Evolutionary conservation across 225 moss, liverwort and hornwort genomes (phyloP), one percentile per base, ranked within the genome.

Genomic region (Pseudoscleropodium purum): DNA sequence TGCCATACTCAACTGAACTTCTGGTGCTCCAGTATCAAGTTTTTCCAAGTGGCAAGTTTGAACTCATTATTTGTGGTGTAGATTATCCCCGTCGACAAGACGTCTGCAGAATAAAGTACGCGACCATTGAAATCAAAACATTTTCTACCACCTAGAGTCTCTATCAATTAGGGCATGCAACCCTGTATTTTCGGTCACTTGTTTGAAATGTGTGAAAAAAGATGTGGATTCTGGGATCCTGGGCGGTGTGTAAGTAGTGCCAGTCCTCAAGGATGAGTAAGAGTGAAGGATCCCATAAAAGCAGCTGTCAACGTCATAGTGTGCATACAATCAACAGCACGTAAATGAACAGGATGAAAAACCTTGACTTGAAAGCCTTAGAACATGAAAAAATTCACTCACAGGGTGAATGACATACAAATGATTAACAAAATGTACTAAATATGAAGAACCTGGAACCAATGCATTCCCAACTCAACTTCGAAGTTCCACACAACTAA

Each of bases 31-130:
- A 51, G 8, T 76, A 49, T 29, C 47, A 75, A 45, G 10, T 68
- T 18, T 31, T 75, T 11, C 18, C 31, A 47, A 47, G 20, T 11
- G 20, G 31, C 43, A 29, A 6, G 74, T 74, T 27, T 37, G 11
- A 25, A 45, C 86, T 92, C 27, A 83, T 47, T 29, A 5, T 74
- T 52, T 31, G 33, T 39, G 65, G 82, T 41, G 3, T 8, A 95
- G 94, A 92, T 97, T 66, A 95, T 97, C 76, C 87, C 89, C 61
- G 94, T 98, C 39, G 95, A 97, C 83, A 97, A 93, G 89, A 88
- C 89, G 65, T 94, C 94, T 25, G 93, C 93, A 74, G 95, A 93
- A 47, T 96, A 95, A 66, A 92, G 93, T 75, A 87, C 54, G 96
- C 94, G 43, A 94, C 92, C 41, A 30, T 64, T 67, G 94, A 96